phyloP scores from a whole-genome alignment of 805 yeast species.

The Brettanomyces custersianus region DNA sequence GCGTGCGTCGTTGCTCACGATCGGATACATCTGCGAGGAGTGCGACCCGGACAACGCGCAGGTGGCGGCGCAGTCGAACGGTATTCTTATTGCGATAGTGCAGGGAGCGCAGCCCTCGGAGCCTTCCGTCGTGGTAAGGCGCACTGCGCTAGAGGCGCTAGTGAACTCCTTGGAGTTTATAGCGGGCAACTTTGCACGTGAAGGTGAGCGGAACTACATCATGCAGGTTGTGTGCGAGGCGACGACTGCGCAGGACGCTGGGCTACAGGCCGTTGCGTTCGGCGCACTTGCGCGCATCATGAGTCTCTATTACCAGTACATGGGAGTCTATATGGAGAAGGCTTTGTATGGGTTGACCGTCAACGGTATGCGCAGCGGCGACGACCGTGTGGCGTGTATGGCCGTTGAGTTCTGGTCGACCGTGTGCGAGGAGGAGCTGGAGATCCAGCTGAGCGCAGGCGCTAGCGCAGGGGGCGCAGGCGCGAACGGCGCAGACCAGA shows the following conservation, averaged over 20 bases:
- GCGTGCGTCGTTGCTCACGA: slow-evolving; percentile 77
- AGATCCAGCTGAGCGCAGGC: slow-evolving; percentile 56
- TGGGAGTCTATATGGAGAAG: slow-evolving; percentile 95
- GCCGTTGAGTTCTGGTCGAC: slow-evolving; percentile 99
- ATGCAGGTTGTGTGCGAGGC: slow-evolving; percentile 99
- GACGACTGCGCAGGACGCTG: slow-evolving; percentile 78
- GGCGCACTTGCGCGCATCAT: slow-evolving; percentile 91
- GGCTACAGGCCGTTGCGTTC: slow-evolving; percentile 87
- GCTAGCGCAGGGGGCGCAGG: slow-evolving; percentile 26
- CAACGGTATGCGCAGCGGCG: slow-evolving; percentile 76
- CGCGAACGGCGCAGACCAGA: slow-evolving; percentile 24
- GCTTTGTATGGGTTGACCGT: slow-evolving; percentile 88
- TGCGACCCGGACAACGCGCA: slow-evolving; percentile 78
- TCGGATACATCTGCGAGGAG: slow-evolving; percentile 93
- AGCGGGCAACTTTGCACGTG: slow-evolving; percentile 78
- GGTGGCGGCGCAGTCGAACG: slow-evolving; percentile 78
- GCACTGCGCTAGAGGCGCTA: slow-evolving; percentile 87
- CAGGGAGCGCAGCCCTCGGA: slow-evolving; percentile 91
- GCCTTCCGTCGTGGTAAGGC: slow-evolving; percentile 63
- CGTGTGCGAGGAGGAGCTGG: slow-evolving; percentile 97
- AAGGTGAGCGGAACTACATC: slow-evolving; percentile 91
- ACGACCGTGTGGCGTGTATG: slow-evolving; percentile 91
- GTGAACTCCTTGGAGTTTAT: slow-evolving; percentile 88
- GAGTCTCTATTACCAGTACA: slow-evolving; percentile 78
- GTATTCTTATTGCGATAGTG: slow-evolving; percentile 88